Evolutionary conservation across 371 early-diverging fungal genomes (phyloP).

Genomic region (Hamiltosporidium tvaerminnensis): DNA sequence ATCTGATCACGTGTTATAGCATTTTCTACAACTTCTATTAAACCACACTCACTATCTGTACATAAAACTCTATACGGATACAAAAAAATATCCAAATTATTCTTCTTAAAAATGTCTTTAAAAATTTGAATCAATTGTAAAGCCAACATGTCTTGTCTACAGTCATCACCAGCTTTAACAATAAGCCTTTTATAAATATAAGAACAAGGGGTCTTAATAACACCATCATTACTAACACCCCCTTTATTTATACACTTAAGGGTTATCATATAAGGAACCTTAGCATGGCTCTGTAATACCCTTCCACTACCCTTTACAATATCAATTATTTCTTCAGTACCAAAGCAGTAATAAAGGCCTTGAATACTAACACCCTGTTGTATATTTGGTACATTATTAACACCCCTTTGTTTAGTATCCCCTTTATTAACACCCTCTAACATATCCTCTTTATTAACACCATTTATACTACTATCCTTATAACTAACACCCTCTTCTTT

Average conservation of each 20-base stretch:
- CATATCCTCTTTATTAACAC: too few species aligned
- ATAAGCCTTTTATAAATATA: constrained; percentile 56
- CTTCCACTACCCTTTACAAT: constrained; percentile 80
- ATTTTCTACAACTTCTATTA: constrained; percentile 93
- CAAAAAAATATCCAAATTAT: constrained; percentile 76
- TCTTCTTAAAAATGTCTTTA: constrained; percentile 74
- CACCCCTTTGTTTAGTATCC: too few species aligned
- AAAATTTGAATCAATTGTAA: constrained; percentile 87
- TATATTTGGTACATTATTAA: background rate
- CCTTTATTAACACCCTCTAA: too few species aligned
- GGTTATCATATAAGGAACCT: constrained; percentile 74
- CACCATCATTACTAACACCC: constrained; percentile 1
- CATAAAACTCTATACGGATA: constrained; percentile 93
- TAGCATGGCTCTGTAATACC: constrained; percentile 88
- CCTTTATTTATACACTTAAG: constrained; percentile 8
- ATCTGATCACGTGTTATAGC: constrained; percentile 90
- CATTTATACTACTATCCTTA: too few species aligned
- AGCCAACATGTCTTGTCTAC: constrained; percentile 91
- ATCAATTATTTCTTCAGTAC: constrained; percentile 58
- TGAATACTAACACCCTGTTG: background rate
- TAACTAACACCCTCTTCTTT: too few species aligned
- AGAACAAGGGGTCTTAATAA: constrained; percentile 2
- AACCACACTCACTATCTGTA: constrained; percentile 81
- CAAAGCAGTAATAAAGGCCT: background rate
- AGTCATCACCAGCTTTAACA: constrained; percentile 68